phyloP scores from a whole-genome alignment of 495 filamentous ascomycete genomes.

The Aspergillus ellipticus region DNA sequence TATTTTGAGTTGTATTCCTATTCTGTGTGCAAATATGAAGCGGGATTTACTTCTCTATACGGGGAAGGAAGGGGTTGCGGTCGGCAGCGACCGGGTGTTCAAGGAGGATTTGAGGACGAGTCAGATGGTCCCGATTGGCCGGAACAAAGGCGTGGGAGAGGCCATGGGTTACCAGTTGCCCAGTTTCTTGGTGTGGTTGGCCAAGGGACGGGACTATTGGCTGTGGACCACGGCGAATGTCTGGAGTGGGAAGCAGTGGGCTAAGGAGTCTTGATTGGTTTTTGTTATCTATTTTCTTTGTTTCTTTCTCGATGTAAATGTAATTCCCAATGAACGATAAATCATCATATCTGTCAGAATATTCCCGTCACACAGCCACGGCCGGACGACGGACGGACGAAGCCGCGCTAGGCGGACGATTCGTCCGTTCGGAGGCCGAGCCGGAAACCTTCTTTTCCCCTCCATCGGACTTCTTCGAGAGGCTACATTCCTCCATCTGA shows the following conservation, averaged over 20 bases:
- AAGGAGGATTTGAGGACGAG: constrained; percentile 42
- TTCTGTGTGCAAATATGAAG: constrained; percentile 43
- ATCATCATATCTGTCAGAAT: too few species aligned
- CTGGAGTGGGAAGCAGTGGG: constrained; percentile 53
- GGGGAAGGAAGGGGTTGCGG: constrained; percentile 1
- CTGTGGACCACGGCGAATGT: constrained; percentile 43
- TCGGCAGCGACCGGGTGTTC: constrained; percentile 20
- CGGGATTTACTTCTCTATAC: constrained; percentile 29
- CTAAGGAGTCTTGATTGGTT: constrained; percentile 32
- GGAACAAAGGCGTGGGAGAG: constrained; percentile 51
- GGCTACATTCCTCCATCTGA: too few species aligned
- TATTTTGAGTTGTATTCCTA: constrained; percentile 36
- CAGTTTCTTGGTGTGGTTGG: constrained; percentile 52
- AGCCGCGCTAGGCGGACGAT: too few species aligned
- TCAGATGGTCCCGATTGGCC: constrained; percentile 54
- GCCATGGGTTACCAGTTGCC: constrained; percentile 51
- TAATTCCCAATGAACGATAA: too few species aligned
- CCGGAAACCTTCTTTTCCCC: background rate
- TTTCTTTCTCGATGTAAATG: background rate
- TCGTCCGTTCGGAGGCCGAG: constrained; percentile 1
- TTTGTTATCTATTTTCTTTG: background rate
- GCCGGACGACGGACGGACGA: too few species aligned
- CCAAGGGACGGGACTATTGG: constrained; percentile 63
- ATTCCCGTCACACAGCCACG: too few species aligned
- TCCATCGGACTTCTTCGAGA: too few species aligned